Base-by-base conservation (phyloP, 2,329 filamentous ascomycete species). In the Fusarium sp. region DNA sequence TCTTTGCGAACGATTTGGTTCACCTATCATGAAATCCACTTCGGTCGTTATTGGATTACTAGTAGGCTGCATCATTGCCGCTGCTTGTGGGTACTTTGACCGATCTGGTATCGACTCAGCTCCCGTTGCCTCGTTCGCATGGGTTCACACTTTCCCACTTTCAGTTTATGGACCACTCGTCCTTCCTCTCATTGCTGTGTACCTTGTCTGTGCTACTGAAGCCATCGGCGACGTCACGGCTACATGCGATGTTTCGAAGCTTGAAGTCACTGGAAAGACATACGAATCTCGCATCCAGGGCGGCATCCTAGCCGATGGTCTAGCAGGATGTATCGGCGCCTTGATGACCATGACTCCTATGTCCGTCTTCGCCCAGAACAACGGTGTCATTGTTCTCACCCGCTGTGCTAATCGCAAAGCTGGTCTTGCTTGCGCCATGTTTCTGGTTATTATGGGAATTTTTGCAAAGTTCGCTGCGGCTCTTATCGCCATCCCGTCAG, bases 401-500 rank as follows among this genome's bases (percentile, higher is more conserved):
- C 87, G 92, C 18, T 95, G 92, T 78, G 93, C 93, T 2, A 95
- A 94, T 78, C 88, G 93, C 57, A 91, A 90, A 49, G 93, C 92
- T 8, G 93, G 93, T 7, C 94, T 94, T 78, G 91, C 90, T 51
- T 92, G 90, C 77, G 94, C 87, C 78, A 85, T 92, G 75, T 94
- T 94, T 83, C 86, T 96, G 14, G 81, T 96, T 66, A 79, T 96
- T 71, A 94, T 94, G 89, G 93, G 93, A 18, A 83, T 96, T 66
- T 94, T 95, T 73, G 89, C 92, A 72, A 96, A 96, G 80, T 95
- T 95, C 73, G 92, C 92, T 1, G 93, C 93, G 2, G 87, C 92
- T 1, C 88, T 96, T 6, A 91, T 93, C 7, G 87, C 92, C 7
- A 95, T 96, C 69, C 93, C 93, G 0, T 80, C 85, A 4, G 77